A percentile compares a stretch with the other conserved stretches of the same genome.
phyloP scores from a whole-genome alignment of 2,329 filamentous ascomycete species.

The Paraphaeosphaeria minitans region DNA sequence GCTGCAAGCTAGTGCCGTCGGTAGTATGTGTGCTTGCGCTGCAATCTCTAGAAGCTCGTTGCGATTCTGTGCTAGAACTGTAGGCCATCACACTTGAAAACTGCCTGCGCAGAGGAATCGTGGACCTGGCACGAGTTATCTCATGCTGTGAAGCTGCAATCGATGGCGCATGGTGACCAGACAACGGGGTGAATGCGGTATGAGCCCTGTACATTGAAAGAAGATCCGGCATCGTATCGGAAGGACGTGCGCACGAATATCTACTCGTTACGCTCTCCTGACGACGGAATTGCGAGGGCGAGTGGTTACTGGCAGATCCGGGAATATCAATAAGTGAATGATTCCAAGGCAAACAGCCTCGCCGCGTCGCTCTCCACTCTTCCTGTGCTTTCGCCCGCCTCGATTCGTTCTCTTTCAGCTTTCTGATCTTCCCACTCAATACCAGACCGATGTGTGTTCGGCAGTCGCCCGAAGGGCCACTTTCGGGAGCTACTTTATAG shows the following conservation, averaged over 20 bases:
- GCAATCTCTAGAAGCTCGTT: neutral
- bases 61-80: neutral
- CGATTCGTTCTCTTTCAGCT: slow-evolving; percentile 9
- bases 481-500: neutral
- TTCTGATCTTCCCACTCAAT: slow-evolving; percentile 7
- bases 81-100: neutral
- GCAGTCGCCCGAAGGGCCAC: slow-evolving; percentile 11
- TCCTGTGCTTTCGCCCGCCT: neutral
- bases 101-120: neutral
- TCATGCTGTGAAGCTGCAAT: neutral
- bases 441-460: slow-evolving; percentile 2
- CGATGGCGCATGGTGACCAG: neutral
- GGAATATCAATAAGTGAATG: neutral
- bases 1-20: neutral
- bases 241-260: neutral
- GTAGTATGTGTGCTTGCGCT: neutral
- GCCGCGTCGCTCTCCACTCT: slow-evolving; percentile 9
- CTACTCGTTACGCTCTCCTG: neutral
- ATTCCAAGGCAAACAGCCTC: neutral
- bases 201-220: neutral
- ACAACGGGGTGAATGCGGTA: neutral
- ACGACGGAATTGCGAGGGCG: neutral
- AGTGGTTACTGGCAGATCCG: neutral
- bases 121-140: neutral
- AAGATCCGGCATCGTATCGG: neutral